These are phyloP conservation scores for Daldinia vernicosa DNA, from an alignment of 495 filamentous ascomycete genomes.

Conservation along the genomic window DNA sequence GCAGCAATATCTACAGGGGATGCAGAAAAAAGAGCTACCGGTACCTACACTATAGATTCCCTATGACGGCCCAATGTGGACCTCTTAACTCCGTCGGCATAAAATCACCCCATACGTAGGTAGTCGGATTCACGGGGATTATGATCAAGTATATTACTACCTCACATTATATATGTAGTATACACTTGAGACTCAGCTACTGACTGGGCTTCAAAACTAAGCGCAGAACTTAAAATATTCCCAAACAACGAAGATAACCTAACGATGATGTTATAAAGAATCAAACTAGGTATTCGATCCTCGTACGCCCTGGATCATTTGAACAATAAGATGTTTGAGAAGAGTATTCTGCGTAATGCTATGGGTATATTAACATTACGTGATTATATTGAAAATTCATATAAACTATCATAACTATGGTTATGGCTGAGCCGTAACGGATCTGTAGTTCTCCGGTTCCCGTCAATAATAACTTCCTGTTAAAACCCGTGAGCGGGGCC, in stretches of 20 bases:
- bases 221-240: neutral
- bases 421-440: neutral
- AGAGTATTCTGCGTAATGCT: neutral
- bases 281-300: neutral
- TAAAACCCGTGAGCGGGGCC: neutral
- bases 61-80: neutral
- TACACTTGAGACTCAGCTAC: neutral
- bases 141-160: neutral
- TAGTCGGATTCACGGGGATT: neutral
- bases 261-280: neutral
- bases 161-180: neutral
- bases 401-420: neutral
- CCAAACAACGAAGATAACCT: neutral
- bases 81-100: neutral
- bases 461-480: neutral
- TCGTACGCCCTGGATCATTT: neutral
- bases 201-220: neutral
- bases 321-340: neutral
- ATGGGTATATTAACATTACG: neutral
- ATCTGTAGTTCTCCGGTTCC: neutral
- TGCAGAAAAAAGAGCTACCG: conserved; percentile 17
- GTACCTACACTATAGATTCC: too few species aligned
- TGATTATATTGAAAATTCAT: neutral
- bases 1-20: conserved; percentile 66
- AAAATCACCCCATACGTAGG: neutral